Conservation (phyloP, 108 stramenopile genomes). For the Tribonema minus region DNA sequence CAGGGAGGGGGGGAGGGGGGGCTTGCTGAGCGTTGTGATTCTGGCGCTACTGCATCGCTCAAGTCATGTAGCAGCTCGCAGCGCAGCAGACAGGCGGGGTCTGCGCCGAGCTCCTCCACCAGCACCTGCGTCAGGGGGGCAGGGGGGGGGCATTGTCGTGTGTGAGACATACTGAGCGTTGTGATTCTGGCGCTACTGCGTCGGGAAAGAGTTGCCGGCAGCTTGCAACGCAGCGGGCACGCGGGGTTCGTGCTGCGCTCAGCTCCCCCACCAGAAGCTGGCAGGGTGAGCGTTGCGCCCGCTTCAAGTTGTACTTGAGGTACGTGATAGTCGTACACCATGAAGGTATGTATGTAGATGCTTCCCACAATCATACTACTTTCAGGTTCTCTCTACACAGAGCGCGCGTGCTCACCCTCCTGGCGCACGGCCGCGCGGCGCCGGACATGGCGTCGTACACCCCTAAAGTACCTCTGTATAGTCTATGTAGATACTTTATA, state of each 20-base stretch:
- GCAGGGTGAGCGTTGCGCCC: not conserved
- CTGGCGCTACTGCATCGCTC: too few species aligned
- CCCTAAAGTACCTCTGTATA: too few species aligned
- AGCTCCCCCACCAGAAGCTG: not conserved
- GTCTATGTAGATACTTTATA: too few species aligned
- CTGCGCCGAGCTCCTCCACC: not conserved
- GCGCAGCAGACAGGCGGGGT: slow-evolving; percentile 8
- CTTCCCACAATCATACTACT: too few species aligned
- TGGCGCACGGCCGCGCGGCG: slow-evolving; percentile 87
- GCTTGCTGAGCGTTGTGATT: too few species aligned
- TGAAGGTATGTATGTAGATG: too few species aligned
- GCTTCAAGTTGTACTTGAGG: not conserved
- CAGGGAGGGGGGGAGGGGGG: not conserved
- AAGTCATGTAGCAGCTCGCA: slow-evolving; percentile 27
- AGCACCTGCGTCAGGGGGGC: too few species aligned
- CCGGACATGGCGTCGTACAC: slow-evolving; percentile 98
- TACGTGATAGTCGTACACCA: not conserved
- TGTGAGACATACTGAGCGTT: too few species aligned
- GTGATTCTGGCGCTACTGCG: too few species aligned
- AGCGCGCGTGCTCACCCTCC: not conserved
- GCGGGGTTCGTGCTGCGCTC: not conserved
- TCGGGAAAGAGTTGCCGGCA: too few species aligned
- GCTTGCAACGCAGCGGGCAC: not conserved
- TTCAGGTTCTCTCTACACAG: too few species aligned
- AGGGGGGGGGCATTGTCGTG: too few species aligned